These are phyloP conservation scores for Rhizopogon salebrosus DNA, from an alignment of 768 basidiomycete species.

Conservation along the genomic window DNA sequence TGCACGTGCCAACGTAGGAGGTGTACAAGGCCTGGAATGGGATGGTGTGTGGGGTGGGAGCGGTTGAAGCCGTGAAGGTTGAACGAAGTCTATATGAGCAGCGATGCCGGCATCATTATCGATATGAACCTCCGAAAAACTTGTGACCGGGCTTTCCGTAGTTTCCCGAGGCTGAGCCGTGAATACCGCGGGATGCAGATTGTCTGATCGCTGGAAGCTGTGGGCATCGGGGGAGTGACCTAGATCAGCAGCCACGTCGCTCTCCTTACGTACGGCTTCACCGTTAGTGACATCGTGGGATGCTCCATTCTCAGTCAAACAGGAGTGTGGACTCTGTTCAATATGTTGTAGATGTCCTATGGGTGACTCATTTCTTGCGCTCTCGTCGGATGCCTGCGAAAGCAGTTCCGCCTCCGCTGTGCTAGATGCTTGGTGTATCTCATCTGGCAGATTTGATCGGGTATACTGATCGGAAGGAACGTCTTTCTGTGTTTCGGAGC, in stretches of 20 bases:
- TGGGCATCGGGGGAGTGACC: neutral
- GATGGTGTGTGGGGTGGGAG: neutral
- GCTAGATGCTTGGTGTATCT: neutral
- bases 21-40: neutral
- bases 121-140: neutral
- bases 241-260: neutral
- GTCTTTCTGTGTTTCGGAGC: constrained; percentile 3
- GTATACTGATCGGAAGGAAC: constrained; percentile 14
- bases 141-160: too few species aligned
- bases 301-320: neutral
- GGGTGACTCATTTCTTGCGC: neutral
- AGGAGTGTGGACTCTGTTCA: neutral
- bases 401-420: neutral
- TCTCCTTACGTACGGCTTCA: neutral
- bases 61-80: neutral
- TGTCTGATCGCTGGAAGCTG: neutral
- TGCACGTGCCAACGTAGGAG: neutral
- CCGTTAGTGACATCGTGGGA: neutral
- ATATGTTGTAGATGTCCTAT: neutral
- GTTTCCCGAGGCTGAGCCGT: neutral
- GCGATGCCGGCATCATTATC: constrained; percentile 6
- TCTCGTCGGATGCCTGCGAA: neutral
- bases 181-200: neutral
- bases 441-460: constrained; percentile 1
- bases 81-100: neutral